Evolutionary conservation across 2,329 filamentous ascomycete genomes (phyloP).

Genomic region (Macrophomina phaseolina): DNA sequence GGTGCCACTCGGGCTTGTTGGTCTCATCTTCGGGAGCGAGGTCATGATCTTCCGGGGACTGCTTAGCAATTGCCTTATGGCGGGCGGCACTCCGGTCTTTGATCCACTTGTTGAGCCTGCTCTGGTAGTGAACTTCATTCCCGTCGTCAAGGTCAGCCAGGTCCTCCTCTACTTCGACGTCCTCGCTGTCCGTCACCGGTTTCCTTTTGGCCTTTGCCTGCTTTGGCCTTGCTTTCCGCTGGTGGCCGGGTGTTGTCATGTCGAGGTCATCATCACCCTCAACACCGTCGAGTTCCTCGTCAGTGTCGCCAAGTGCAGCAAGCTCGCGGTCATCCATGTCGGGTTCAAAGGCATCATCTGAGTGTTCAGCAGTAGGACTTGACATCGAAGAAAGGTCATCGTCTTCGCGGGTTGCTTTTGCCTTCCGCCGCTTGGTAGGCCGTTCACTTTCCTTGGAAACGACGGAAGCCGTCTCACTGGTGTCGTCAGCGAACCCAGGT

Average conservation of each 20-base stretch:
- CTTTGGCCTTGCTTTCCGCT: slow-evolving; percentile 45
- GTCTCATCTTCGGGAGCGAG: slow-evolving; percentile 41
- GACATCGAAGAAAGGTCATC: slow-evolving; percentile 30
- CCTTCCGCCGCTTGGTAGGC: slow-evolving; percentile 41
- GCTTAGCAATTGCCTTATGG: slow-evolving; percentile 48
- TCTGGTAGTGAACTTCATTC: slow-evolving; percentile 80
- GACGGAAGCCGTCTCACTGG: background rate
- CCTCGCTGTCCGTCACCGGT: slow-evolving; percentile 31
- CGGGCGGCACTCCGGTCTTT: slow-evolving; percentile 66
- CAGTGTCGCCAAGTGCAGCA: slow-evolving; percentile 47
- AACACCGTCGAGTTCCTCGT: slow-evolving; percentile 41
- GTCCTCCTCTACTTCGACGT: slow-evolving; percentile 48
- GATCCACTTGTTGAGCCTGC: slow-evolving; percentile 77
- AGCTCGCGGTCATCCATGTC: slow-evolving; percentile 47
- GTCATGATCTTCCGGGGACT: background rate
- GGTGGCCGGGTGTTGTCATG: slow-evolving; percentile 46
- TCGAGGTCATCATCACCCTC: slow-evolving; percentile 47
- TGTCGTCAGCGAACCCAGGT: slow-evolving; percentile 51
- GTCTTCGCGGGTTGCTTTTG: slow-evolving; percentile 3
- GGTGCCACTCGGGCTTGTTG: slow-evolving; percentile 73
- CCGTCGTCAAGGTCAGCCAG: slow-evolving; percentile 81
- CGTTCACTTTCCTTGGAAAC: background rate
- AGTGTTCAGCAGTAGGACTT: slow-evolving; percentile 38
- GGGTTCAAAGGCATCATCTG: slow-evolving; percentile 50
- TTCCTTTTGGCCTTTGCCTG: slow-evolving; percentile 33